These are phyloP conservation scores for Fusarium newnesense DNA, from an alignment of 2,329 filamentous ascomycete genomes.

Conservation along the genomic window DNA sequence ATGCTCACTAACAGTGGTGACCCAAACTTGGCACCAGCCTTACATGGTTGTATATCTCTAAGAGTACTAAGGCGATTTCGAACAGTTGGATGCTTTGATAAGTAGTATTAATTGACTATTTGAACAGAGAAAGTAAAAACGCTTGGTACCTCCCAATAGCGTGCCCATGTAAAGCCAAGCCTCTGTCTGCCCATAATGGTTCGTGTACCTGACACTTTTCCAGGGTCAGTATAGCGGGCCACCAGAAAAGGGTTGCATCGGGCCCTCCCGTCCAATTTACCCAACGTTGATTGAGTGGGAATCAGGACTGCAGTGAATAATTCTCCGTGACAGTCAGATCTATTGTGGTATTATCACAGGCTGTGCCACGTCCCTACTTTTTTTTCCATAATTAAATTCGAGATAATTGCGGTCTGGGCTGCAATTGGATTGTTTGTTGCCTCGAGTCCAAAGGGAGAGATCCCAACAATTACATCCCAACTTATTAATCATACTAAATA, in stretches of 20 bases:
- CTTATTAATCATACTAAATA: neutral
- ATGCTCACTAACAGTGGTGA: too few species aligned
- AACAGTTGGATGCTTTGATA: neutral
- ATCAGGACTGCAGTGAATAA: constrained; percentile 1
- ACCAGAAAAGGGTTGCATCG: constrained; percentile 13
- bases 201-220: constrained; percentile 6
- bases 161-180: constrained; percentile 20
- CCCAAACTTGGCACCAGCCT: neutral
- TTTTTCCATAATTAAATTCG: neutral
- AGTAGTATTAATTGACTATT: neutral
- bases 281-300: constrained; percentile 3
- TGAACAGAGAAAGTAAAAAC: neutral
- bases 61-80: neutral
- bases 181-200: constrained; percentile 9
- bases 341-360: neutral
- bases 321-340: constrained; percentile 14
- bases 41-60: neutral
- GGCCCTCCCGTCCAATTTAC: constrained; percentile 4
- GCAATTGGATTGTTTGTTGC: neutral
- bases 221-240: constrained; percentile 12
- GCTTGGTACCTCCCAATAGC: neutral
- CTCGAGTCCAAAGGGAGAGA: neutral
- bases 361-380: constrained; percentile 16
- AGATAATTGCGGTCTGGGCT: neutral
- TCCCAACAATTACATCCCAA: neutral